Conservation (phyloP, 495 filamentous ascomycete genomes). For the Podospora bellae-mahoneyi region DNA sequence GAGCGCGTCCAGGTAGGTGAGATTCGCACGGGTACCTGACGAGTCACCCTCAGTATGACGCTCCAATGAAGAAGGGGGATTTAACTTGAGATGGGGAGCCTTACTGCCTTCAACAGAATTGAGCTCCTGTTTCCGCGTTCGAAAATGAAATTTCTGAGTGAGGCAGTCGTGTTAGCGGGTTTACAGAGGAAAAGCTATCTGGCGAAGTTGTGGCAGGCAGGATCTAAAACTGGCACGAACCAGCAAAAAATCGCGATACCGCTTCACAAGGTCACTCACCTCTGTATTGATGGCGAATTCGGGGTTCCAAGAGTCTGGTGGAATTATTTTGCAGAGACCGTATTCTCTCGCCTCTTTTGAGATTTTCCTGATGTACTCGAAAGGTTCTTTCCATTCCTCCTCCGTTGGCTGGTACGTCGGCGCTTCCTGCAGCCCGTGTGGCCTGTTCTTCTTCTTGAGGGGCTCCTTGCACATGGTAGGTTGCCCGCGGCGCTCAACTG, state of each 20-base stretch:
- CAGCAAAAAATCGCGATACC: neutral
- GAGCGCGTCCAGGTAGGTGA: constrained; percentile 93
- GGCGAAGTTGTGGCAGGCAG: neutral
- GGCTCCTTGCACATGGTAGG: constrained; percentile 70
- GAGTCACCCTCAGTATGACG: constrained; percentile 17
- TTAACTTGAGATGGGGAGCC: constrained; percentile 37
- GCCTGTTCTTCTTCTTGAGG: constrained; percentile 67
- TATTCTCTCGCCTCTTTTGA: constrained; percentile 76
- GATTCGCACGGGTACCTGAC: constrained; percentile 85
- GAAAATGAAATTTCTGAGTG: constrained; percentile 89
- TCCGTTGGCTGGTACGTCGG: constrained; percentile 87
- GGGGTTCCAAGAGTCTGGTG: constrained; percentile 90
- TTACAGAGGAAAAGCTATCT: neutral
- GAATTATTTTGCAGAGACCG: constrained; percentile 92
- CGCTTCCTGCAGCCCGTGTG: constrained; percentile 82
- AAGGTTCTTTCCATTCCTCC: constrained; percentile 91
- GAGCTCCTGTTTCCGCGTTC: constrained; percentile 92
- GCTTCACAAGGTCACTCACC: constrained; percentile 51
- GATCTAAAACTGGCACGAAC: too few species aligned
- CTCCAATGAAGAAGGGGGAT: constrained; percentile 9
- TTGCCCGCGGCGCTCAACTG: constrained; percentile 86
- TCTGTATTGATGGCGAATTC: constrained; percentile 95
- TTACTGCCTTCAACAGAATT: constrained; percentile 98
- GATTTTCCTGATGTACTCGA: constrained; percentile 89
- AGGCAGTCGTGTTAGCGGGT: neutral